These are phyloP conservation scores for Aspergillus egyptiacus DNA, from an alignment of 495 filamentous ascomycete genomes.

Conservation along the genomic window DNA sequence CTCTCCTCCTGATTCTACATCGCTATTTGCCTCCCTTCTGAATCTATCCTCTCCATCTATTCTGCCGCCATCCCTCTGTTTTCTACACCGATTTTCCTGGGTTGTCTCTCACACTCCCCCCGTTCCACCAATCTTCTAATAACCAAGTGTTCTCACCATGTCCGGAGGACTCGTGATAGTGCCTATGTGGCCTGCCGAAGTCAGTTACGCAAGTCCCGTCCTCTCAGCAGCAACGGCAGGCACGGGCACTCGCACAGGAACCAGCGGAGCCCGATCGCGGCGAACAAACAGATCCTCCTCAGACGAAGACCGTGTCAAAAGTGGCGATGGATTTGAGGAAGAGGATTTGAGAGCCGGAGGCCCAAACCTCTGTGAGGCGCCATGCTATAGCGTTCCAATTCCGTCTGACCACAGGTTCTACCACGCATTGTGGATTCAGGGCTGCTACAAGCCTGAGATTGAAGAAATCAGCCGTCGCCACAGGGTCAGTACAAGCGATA, in stretches of 20 bases:
- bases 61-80: too few species aligned
- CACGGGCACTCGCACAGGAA: background rate
- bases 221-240: background rate
- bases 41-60: too few species aligned
- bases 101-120: too few species aligned
- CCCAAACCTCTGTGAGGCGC: background rate
- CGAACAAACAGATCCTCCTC: background rate
- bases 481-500: background rate
- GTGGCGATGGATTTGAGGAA: conserved; percentile 4
- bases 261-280: too few species aligned
- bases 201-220: background rate
- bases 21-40: too few species aligned
- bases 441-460: background rate
- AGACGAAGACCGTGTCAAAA: background rate
- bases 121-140: too few species aligned
- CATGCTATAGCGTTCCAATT: background rate
- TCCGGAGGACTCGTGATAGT: background rate
- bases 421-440: background rate
- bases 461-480: background rate
- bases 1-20: too few species aligned
- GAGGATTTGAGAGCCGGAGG: conserved; percentile 12
- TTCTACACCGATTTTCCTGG: too few species aligned
- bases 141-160: too few species aligned
- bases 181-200: background rate
- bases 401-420: background rate